Conservation (phyloP, 176 grass and related monocot genomes). For the Carex littledalei region DNA sequence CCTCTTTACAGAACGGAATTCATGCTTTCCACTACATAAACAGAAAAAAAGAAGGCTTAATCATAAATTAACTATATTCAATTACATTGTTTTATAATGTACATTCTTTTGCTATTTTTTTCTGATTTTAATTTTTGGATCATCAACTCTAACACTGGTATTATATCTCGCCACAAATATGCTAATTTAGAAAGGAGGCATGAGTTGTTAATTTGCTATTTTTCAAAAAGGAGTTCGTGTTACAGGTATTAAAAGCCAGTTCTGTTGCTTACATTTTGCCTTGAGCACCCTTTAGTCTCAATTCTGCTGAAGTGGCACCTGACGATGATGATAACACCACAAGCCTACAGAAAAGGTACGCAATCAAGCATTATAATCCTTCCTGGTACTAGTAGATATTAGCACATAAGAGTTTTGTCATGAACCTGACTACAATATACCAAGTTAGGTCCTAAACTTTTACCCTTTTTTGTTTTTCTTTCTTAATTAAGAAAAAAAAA, state of each 20-base stretch:
- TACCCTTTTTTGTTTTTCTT: background rate
- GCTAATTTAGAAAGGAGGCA: background rate
- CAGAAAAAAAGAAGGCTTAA: background rate
- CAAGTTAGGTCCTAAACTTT: background rate
- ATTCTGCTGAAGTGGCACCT: background rate
- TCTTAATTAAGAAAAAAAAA: background rate
- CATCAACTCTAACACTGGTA: background rate
- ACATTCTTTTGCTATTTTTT: background rate
- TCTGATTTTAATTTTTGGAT: background rate
- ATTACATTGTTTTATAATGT: background rate
- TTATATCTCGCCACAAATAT: background rate
- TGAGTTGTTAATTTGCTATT: background rate
- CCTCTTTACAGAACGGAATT: constrained; percentile 47
- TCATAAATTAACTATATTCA: background rate
- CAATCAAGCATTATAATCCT: background rate
- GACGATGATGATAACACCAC: background rate
- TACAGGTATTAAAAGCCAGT: background rate
- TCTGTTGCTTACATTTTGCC: background rate
- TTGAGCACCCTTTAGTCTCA: background rate
- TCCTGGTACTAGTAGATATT: background rate
- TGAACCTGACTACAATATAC: background rate
- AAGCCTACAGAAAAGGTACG: background rate
- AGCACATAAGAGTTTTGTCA: background rate
- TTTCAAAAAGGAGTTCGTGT: background rate
- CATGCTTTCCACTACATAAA: constrained; percentile 40